Conservation (phyloP, 208 protist genomes). For the Trypanosoma melophagium region DNA sequence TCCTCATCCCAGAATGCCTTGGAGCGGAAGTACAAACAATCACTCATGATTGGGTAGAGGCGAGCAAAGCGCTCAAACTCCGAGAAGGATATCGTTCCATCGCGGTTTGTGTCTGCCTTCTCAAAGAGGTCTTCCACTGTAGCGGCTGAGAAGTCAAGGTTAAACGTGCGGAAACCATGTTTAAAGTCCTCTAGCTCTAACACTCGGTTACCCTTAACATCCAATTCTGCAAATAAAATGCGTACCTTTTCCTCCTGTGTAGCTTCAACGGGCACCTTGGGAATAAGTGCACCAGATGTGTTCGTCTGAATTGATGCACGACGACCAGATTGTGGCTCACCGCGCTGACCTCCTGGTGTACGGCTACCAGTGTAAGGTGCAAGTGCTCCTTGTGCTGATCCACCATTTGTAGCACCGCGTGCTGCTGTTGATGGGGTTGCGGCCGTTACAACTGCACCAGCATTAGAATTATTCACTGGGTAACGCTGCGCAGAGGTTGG, state of each 20-base stretch:
- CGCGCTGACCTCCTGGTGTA: conserved; percentile 29
- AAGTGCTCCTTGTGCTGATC: conserved; percentile 31
- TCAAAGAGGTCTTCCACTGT: conserved; percentile 90
- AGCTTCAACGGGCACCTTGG: conserved; percentile 47
- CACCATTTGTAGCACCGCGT: conserved; percentile 11
- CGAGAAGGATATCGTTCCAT: conserved; percentile 79
- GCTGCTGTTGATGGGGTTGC: conserved; percentile 1
- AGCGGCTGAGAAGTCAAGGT: conserved; percentile 83
- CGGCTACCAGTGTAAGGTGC: conserved; percentile 66
- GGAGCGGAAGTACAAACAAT: conserved; percentile 89
- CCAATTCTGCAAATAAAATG: conserved; percentile 87
- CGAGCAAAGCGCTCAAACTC: conserved; percentile 90
- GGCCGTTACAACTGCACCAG: conserved; percentile 6
- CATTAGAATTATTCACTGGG: conserved; percentile 15
- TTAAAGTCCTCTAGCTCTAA: conserved; percentile 84
- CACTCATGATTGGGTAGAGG: conserved; percentile 89
- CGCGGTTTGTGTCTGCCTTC: conserved; percentile 80
- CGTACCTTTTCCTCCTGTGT: conserved; percentile 88
- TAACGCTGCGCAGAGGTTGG: conserved; percentile 31
- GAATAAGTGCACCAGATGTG: conserved; percentile 58
- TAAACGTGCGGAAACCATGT: conserved; percentile 76
- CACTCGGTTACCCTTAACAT: conserved; percentile 72
- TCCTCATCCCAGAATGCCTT: conserved; percentile 93
- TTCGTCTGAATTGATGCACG: conserved; percentile 31
- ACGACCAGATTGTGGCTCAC: conserved; percentile 37